Evolutionary conservation across 306 rosid genomes (phyloP), one percentile per base, ranked within the genome.

Genomic region (Begonia peltatifolia): DNA sequence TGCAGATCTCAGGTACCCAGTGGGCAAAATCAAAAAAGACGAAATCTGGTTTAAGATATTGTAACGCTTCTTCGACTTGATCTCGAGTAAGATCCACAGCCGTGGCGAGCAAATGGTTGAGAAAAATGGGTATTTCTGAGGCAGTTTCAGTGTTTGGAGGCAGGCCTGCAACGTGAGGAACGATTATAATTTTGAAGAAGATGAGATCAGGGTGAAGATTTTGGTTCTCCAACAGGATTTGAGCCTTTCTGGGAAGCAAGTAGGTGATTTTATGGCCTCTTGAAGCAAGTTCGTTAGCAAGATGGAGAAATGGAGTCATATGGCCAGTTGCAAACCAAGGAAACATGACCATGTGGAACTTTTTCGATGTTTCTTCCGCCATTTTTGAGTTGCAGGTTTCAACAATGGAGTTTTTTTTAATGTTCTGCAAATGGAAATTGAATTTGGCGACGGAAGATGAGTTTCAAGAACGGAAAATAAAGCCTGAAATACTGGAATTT

Each of bases 281-380:
- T 9, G 71, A 50, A 16, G 82, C 84, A 4, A 81, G 61, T 57
- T 81, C 68, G 61, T 77, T 81, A 3, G 79, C 17, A 9, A 81
- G 72, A 46, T 81, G 76, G 36, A 78, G 57, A 18, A 23, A 72
- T 3, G 89, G 80, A 5, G 76, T 81, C 62, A 81, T 71, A 52
- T 81, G 89, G 9, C 84, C 82, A 0, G 50, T 61, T 14, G 89
- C 84, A 9, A 74, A 54, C 84, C 89, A 82, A 57, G 84, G 82
- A 17, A 72, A 46, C 82, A 78, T 75, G 2, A 62, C 54, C 6
- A 71, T 36, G 53, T 77, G 76, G 14, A 66, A 56, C 36, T 63
- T 55, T 30, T 30, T 30, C 8, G 51, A 2, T 7, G 14, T 25
- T 12, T 51, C 49, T 17, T 0, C 48, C 48, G 17, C 16, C 15